A percentile compares a stretch with the other conserved stretches of the same genome.
These are phyloP conservation scores for Beauveria rudraprayagi DNA, from an alignment of 2,329 filamentous ascomycete species.

Conservation along the genomic window DNA sequence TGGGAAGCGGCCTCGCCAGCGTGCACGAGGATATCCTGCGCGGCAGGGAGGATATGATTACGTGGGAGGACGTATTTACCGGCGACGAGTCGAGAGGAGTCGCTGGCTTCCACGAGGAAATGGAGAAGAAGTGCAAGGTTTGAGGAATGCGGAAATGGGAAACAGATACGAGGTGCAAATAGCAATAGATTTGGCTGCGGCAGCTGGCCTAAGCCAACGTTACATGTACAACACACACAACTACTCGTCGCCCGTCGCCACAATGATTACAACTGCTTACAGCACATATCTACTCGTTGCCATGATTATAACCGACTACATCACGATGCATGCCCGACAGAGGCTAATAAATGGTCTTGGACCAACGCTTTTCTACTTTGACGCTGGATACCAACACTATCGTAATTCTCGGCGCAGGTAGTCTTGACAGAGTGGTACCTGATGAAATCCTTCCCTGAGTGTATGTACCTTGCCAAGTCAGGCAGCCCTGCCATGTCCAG, in stretches of 20 bases:
- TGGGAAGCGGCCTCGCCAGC: conserved; percentile 52
- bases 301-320: background rate
- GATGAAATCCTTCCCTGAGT: background rate
- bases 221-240: conserved; percentile 4
- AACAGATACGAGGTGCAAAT: background rate
- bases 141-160: background rate
- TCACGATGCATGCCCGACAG: background rate
- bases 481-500: background rate
- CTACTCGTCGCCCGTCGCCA: background rate
- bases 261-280: background rate
- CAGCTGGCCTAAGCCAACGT: background rate
- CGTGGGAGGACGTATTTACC: conserved; percentile 90
- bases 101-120: conserved; percentile 79
- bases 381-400: background rate
- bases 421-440: background rate
- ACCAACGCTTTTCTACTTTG: background rate
- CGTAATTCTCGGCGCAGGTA: background rate
- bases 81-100: conserved; percentile 66
- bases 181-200: background rate
- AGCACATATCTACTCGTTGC: background rate
- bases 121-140: conserved; percentile 87
- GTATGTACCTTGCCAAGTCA: background rate
- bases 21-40: conserved; percentile 86
- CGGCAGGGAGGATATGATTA: conserved; percentile 67
- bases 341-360: background rate